These are phyloP conservation scores for Colletotrichum salicis DNA, from an alignment of 2,329 filamentous ascomycete species.

Conservation along the genomic window DNA sequence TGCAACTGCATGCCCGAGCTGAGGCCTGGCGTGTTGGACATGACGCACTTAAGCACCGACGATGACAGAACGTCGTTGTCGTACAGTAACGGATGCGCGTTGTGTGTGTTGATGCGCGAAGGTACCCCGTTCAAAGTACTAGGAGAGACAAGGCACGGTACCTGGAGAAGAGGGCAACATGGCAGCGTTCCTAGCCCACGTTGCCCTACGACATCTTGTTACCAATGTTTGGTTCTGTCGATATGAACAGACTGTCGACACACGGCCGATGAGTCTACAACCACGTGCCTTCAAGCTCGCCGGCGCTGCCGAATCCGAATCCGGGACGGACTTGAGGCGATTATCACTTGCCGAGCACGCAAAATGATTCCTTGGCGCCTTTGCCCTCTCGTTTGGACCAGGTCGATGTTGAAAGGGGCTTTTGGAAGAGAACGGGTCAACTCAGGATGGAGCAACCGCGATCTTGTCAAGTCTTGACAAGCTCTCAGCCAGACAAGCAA, in stretches of 20 bases:
- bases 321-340: constrained; percentile 13
- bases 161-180: constrained; percentile 13
- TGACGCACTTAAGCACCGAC: constrained; percentile 21
- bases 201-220: constrained; percentile 26
- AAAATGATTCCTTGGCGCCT: not conserved
- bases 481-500: not conserved
- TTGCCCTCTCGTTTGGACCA: not conserved
- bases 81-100: not conserved
- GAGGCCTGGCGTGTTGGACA: not conserved
- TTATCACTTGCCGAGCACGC: not conserved
- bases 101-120: not conserved
- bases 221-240: not conserved
- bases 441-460: not conserved
- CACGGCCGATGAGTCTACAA: not conserved
- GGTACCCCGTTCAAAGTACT: not conserved
- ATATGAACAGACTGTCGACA: constrained; percentile 18
- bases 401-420: not conserved
- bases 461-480: not conserved
- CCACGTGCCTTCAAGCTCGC: constrained; percentile 15
- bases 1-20: constrained; percentile 8
- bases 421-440: not conserved
- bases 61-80: not conserved
- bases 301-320: constrained; percentile 17
- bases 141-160: not conserved
- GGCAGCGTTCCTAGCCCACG: constrained; percentile 11